Evolutionary conservation across 73 alveolate genomes (phyloP), one percentile per base, ranked within the genome.

Genomic region (Paramecium primaurelia): DNA sequence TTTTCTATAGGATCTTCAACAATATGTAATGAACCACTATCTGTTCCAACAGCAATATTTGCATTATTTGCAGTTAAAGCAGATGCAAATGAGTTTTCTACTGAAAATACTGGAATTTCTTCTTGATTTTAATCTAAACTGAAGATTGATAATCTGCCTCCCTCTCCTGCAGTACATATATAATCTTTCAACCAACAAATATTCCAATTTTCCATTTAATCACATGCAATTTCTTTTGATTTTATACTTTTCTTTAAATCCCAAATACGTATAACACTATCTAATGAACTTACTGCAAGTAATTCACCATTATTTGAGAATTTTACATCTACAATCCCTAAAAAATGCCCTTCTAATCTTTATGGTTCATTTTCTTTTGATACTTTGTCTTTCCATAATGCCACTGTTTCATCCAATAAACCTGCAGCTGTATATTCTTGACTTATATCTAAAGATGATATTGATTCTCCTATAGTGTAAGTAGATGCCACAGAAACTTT

Each of bases 151-250:
- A 89, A 88, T 71, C 86, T 89, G 6, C 94, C 94, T 37, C 88
- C 86, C 42, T 89, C 94, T 45, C 94, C 94, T 28, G 94, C 91
- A 28, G 94, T 89, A 32, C 86, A 73, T 32, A 89, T 59, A 26
- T 59, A 71, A 71, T 73, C 64, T 45, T 40, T 22, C 47, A 59
- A 77, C 88, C 94, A 71, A 71, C 86, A 89, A n/a, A 89, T 37
- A 58, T 89, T 89, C 94, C 94, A 89, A 73, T 89, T 89, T 16
- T 89, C 94, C 94, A 89, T 83, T 89, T 77, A 58, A 40, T 71
- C 77, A 83, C 94, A 89, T 9, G 16, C 32, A 59, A 89, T 45
- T 71, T 89, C 94, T 47, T 60, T 40, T 9, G 40, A 22, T 83
- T 71, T 68, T 12, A 71, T 64, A 25, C 91, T 83, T 34, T 89